Evolutionary conservation across 2,329 filamentous ascomycete species (phyloP).

Genomic region (Claviceps pazoutovae): DNA sequence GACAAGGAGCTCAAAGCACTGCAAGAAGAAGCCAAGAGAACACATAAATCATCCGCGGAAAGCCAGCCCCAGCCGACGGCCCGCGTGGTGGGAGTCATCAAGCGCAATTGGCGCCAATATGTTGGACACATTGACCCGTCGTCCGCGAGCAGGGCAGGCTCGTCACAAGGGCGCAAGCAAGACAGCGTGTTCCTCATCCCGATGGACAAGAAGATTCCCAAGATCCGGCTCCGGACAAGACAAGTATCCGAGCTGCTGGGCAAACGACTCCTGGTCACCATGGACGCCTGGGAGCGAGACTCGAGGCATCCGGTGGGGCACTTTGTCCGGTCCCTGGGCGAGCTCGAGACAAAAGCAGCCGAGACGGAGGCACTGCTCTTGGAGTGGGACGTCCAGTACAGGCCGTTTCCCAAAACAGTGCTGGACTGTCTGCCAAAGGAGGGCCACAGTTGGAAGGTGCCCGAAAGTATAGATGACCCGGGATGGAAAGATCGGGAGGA

Average conservation of each 20-base stretch:
- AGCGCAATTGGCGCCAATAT: conserved; percentile 95
- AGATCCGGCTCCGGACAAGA: conserved; percentile 82
- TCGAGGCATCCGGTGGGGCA: conserved; percentile 87
- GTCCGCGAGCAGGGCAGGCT: conserved; percentile 59
- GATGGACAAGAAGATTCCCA: conserved; percentile 96
- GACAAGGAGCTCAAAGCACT: conserved; percentile 75
- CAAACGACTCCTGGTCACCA: conserved; percentile 81
- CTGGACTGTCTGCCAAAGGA: conserved; percentile 83
- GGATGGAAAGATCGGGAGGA: conserved; percentile 81
- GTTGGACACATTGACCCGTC: conserved; percentile 89
- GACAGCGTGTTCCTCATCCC: conserved; percentile 91
- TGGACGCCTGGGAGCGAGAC: conserved; percentile 90
- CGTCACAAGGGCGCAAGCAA: conserved; percentile 67
- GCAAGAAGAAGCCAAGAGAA: conserved; percentile 80
- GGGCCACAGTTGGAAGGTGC: conserved; percentile 89
- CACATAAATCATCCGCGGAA: conserved; percentile 63
- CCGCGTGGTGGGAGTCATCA: conserved; percentile 79
- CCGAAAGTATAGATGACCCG: conserved; percentile 60
- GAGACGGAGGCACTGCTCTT: conserved; percentile 90
- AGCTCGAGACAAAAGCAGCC: conserved; percentile 91
- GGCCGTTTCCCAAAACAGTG: conserved; percentile 90
- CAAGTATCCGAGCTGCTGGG: conserved; percentile 81
- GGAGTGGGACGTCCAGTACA: conserved; percentile 95
- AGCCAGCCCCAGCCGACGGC: conserved; percentile 79
- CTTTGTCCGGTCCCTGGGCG: conserved; percentile 83